A percentile compares a stretch with the other conserved stretches of the same genome.
These are phyloP conservation scores for Eutrema japonicum DNA, from an alignment of 345 rosid genomes.

Conservation along the genomic window DNA sequence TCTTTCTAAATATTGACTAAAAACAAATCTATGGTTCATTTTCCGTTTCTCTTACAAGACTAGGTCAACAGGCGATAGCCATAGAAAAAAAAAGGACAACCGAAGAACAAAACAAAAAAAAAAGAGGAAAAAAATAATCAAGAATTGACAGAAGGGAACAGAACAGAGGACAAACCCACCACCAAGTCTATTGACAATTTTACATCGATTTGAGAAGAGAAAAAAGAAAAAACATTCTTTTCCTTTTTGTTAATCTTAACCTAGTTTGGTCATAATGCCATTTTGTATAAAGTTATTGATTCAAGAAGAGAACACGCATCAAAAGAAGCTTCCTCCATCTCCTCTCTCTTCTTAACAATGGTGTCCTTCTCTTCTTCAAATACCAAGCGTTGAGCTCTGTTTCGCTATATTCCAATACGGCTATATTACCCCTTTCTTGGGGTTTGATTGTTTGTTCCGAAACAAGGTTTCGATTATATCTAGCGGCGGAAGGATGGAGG, in stretches of 20 bases:
- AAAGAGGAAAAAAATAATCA: not conserved
- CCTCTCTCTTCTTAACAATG: slow-evolving; percentile 5
- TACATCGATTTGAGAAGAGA: slow-evolving; percentile 18
- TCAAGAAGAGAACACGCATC: slow-evolving; percentile 24
- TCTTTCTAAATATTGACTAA: slow-evolving; percentile 42
- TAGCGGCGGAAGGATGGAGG: slow-evolving; percentile 32
- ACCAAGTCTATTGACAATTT: slow-evolving; percentile 20
- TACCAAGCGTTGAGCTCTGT: slow-evolving; percentile 16
- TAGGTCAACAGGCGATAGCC: slow-evolving; percentile 26
- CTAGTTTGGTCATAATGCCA: slow-evolving; percentile 30
- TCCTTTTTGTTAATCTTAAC: not conserved
- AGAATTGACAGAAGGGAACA: slow-evolving; percentile 24
- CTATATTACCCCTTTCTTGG: slow-evolving; percentile 15
- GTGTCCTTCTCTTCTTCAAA: slow-evolving; percentile 6
- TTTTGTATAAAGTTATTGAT: slow-evolving; percentile 19
- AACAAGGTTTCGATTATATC: not conserved
- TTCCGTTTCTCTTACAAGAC: slow-evolving; percentile 39
- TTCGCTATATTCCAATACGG: not conserved
- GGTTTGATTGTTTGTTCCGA: slow-evolving; percentile 3
- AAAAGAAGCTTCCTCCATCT: slow-evolving; percentile 11
- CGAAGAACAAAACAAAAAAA: not conserved
- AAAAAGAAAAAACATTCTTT: not conserved
- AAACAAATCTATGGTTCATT: slow-evolving; percentile 37
- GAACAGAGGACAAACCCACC: slow-evolving; percentile 20
- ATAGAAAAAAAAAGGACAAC: slow-evolving; percentile 18